These are phyloP conservation scores for Prunus mume DNA, from an alignment of 306 rosid species.

Conservation along the genomic window DNA sequence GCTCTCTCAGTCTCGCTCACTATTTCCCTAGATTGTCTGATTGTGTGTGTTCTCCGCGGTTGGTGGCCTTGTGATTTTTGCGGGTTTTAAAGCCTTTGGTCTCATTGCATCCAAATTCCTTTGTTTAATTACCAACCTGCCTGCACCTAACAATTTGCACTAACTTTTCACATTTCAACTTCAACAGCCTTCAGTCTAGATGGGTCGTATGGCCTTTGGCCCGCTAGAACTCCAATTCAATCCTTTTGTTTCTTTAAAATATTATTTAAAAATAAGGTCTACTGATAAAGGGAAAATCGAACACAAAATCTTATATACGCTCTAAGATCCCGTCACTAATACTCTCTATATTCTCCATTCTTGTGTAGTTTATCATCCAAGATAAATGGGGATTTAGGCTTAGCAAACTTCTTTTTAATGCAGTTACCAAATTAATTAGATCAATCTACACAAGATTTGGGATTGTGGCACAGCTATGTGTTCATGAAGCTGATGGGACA, in stretches of 20 bases:
- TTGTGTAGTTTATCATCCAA: too few species aligned
- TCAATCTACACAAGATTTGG: neutral
- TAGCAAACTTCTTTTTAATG: too few species aligned
- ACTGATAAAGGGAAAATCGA: too few species aligned
- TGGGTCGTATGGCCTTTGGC: too few species aligned
- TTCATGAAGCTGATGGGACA: neutral
- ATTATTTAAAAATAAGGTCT: too few species aligned
- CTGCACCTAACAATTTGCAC: slow-evolving; percentile 11
- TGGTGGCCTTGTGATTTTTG: neutral
- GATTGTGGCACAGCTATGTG: neutral
- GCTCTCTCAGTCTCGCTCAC: neutral
- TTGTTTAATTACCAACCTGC: neutral
- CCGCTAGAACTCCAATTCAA: too few species aligned
- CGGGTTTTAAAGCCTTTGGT: neutral
- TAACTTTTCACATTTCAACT: slow-evolving; percentile 5
- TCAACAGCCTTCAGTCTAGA: neutral
- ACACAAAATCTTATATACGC: too few species aligned
- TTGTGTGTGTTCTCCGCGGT: neutral
- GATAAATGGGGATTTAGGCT: too few species aligned
- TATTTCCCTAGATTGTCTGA: neutral
- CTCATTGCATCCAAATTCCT: neutral
- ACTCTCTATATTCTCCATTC: too few species aligned
- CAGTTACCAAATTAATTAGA: neutral
- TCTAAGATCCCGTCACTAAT: too few species aligned
- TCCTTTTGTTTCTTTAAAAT: too few species aligned